Evolutionary conservation across 169 alveolate genomes (phyloP).

Genomic region (Haemoproteus tartakovskyi): DNA sequence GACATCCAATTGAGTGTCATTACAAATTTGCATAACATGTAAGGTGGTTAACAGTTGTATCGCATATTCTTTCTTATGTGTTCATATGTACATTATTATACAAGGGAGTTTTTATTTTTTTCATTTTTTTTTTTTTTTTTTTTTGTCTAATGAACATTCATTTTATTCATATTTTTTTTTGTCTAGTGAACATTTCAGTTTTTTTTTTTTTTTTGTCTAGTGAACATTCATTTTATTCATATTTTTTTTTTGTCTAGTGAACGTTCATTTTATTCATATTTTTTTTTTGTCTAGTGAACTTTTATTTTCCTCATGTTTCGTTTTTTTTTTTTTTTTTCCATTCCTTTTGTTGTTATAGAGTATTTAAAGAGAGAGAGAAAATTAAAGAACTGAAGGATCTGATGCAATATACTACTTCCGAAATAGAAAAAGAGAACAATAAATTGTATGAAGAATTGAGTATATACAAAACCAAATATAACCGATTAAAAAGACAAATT

Average conservation of each 20-base stretch:
- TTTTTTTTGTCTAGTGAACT: too few relatives aligned
- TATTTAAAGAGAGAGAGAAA: conserved; percentile 47
- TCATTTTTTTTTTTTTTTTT: background rate
- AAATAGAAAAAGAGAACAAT: conserved; percentile 49
- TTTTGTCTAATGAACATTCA: background rate
- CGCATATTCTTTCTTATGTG: background rate
- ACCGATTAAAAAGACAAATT: conserved; percentile 17
- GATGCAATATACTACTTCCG: conserved; percentile 57
- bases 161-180: too few relatives aligned
- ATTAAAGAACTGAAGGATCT: conserved; percentile 40
- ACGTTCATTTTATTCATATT: too few relatives aligned
- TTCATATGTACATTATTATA: background rate
- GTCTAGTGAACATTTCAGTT: background rate
- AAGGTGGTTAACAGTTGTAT: background rate
- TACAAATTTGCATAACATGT: conserved; percentile 57
- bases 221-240: background rate
- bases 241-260: too few relatives aligned
- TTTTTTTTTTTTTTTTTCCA: background rate
- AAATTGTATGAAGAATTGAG: conserved; percentile 46
- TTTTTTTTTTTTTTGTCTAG: too few relatives aligned
- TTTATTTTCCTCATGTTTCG: background rate
- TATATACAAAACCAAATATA: conserved; percentile 35
- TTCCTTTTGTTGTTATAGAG: conserved; percentile 1
- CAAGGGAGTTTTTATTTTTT: background rate
- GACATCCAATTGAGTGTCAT: conserved; percentile 51